Evolutionary conservation across 2,329 filamentous ascomycete genomes (phyloP).

Genomic region (Lecanicillium sp.): DNA sequence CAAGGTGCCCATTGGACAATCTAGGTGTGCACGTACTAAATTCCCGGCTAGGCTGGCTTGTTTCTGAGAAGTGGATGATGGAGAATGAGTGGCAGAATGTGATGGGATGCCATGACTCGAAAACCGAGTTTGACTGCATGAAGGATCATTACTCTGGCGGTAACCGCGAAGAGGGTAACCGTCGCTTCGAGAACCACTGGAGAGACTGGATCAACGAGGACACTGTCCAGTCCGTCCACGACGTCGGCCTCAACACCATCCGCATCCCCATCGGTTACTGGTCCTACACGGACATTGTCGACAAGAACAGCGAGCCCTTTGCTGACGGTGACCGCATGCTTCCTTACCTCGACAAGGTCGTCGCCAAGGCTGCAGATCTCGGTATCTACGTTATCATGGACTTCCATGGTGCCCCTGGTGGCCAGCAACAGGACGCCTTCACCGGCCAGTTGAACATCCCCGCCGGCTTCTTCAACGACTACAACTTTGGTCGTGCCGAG

Average conservation of each 20-base stretch:
- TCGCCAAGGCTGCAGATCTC: slow-evolving; percentile 26
- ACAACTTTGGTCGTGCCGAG: slow-evolving; percentile 49
- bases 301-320: slow-evolving; percentile 41
- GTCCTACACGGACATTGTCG: slow-evolving; percentile 43
- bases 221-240: slow-evolving; percentile 32
- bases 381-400: slow-evolving; percentile 28
- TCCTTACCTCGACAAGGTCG: slow-evolving; percentile 26
- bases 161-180: slow-evolving; percentile 35
- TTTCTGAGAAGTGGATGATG: slow-evolving; percentile 49
- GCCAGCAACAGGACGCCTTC: slow-evolving; percentile 37
- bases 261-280: slow-evolving; percentile 50
- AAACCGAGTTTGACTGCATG: slow-evolving; percentile 50
- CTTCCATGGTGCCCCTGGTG: slow-evolving; percentile 41
- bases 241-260: slow-evolving; percentile 48
- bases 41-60: slow-evolving; percentile 23
- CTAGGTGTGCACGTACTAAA: not conserved
- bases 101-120: slow-evolving; percentile 39
- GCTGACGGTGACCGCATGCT: slow-evolving; percentile 28
- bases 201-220: slow-evolving; percentile 20
- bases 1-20: too few relatives aligned
- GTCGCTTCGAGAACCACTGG: slow-evolving; percentile 44
- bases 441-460: slow-evolving; percentile 32
- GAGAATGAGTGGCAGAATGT: slow-evolving; percentile 33
- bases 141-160: slow-evolving; percentile 20
- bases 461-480: slow-evolving; percentile 49